Evolutionary conservation across 495 filamentous ascomycete species (phyloP), one percentile per base, ranked within the genome.

Genomic region (Haplographium delicatum): DNA sequence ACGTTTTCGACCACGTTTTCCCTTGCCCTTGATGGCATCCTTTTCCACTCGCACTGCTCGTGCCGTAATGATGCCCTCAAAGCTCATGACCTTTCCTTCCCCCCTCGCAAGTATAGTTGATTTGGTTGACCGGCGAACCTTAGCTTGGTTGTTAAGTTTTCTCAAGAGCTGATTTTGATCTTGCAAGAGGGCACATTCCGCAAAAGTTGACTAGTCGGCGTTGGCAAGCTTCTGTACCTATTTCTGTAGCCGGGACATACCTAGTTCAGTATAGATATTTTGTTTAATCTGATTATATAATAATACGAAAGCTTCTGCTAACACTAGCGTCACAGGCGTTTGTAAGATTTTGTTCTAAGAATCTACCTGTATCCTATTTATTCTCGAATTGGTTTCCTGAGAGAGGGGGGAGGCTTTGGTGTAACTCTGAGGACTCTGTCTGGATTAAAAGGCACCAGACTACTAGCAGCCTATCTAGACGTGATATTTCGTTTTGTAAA

Each of bases 371-470:
- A 51, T 27, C 57, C 58, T 35, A 56, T 61, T 34, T 47, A 44
- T 52, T 53, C 52, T 48, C 27, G 51, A 51, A 59, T 57, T 26
- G 22, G 47, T 58, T 44, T 44, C 44, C 57, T 66, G 13, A 56
- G 45, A 24, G n/a, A n/a, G n/a, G n/a, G n/a, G 25, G 53, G 47
- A 26, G 62, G 57, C 52, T 56, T 61, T 48, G 58, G 52, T 46
- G 26, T 60, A 22, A 35, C 24, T 55, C 55, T 53, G 35, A 70
- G 67, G 3, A 67, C 63, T 53, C 60, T 64, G 24, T 65, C 60
- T 38, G 58, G 57, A 46, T 70, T 61, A 48, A 66, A 66, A 30
- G 58, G 63, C 44, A 67, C 61, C 47, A 70, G 58, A 47, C 64
- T 58, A 51, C 31, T 52, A 44, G 39, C 59, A 22, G 59, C 62